Evolutionary conservation across 176 grass and related monocot species (phyloP), one percentile per base, ranked within the genome.

Genomic region (Oryza glaberrima): DNA sequence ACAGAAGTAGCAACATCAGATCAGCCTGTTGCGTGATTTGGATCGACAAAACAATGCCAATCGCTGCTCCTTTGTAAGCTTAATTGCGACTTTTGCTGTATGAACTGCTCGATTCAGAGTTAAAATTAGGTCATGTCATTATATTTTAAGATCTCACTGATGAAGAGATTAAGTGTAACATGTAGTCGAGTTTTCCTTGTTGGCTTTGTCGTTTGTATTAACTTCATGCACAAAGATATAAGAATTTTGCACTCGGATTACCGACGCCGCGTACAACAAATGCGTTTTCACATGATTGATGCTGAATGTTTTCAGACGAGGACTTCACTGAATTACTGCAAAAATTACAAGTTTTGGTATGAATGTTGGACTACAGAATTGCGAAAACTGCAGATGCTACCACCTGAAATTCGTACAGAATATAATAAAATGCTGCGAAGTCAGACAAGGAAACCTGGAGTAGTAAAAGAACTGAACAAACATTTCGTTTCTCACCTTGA

Each of bases 141-240:
- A 49, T 28, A 49, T 40, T 38, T 16, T 47, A 80, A 14, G 35
- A 22, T 41, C 11, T 49, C 56, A 2, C 69, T 23, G 65, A 6
- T 68, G 34, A 61, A 74, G 23, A 84, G 5, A 65, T 28, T 26
- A 28, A 66, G 11, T 9, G 56, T 0, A 80, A 32, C 56, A 23
- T 65, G 54, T 6, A 34, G 7, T 15, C 56, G 41, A 9, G 11
- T 54, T 11, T 54, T 56, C 76, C 41, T 65, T 25, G 56, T 26
- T 80, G 77, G 28, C 40, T 80, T 86, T 80, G 84, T 80, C 84
- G 28, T 86, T 43, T 54, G 58, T 60, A 26, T 45, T 52, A 74
- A 74, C 69, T 19, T 54, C n/a, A 44, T 67, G 44, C 60, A 67
- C 10, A 10, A 75, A 51, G 17, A 28, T 11, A 73, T 63, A 73